Base-by-base conservation (phyloP, 2,329 filamentous ascomycete genomes). In the Zasmidium citrigriseum region DNA sequence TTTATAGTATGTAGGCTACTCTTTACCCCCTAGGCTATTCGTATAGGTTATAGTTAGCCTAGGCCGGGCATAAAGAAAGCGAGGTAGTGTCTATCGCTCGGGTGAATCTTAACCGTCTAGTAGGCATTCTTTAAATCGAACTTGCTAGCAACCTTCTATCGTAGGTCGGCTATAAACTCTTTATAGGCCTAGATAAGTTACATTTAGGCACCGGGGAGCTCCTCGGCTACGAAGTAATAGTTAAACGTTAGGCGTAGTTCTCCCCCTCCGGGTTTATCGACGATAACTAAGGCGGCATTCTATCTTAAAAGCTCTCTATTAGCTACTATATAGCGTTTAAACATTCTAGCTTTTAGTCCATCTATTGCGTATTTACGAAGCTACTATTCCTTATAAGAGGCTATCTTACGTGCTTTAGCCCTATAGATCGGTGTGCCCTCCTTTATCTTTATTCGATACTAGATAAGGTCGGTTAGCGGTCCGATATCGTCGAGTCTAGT, bases 151-250 rank as follows among this genome's bases (percentile, higher is more conserved):
- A 34, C 14, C 27, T 34, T 7, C 27, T 34, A 34, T 14, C 14
- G 14, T 14, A 14, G 27, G 27, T 34, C 14, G 14, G 27, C 27
- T 34, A 34, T 34, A 34, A 34, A 34, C 14, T 34, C 27, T 14
- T 34, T 34, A 53, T 41, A 22, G 16, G 41, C 16, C 11, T 24
- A 3, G 4, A 53, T 44, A 38, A 53, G 27, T 10, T 22, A 25
- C n/a, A 53, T 53, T 27, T 41, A 21, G 7, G 9, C 18, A 3
- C 27, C 50, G 3, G n/a, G 24, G 2, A 44, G n/a, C 21, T 53
- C 50, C 50, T 53, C 18, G 12, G 29, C 9, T n/a, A 53, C 21
- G 38, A 38, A 53, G 48, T 51, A 29, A 21, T 51, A 51, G 23
- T 51, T 51, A 29, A 51, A 53, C 18, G 27, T 45, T 21, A 53